Conservation (phyloP, 2,329 filamentous ascomycete genomes). For the Tricladium varicosporioides region DNA sequence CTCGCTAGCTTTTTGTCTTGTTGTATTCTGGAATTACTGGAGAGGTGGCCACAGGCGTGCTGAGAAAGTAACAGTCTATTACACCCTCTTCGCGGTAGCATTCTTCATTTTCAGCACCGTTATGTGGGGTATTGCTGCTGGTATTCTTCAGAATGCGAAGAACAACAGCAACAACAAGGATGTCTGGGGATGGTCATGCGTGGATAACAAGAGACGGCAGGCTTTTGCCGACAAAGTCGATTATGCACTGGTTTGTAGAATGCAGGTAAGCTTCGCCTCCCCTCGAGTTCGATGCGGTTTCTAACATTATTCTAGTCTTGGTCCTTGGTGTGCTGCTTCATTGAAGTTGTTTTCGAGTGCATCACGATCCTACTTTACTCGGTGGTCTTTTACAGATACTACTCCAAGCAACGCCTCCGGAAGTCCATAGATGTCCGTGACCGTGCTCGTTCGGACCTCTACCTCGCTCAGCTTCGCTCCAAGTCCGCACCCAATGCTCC, state of each 20-base stretch:
- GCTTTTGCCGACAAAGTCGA: conserved; percentile 79
- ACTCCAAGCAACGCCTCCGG: conserved; percentile 89
- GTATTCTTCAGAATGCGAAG: conserved; percentile 75
- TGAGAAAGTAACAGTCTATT: conserved; percentile 92
- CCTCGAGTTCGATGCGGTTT: not conserved
- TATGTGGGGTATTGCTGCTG: conserved; percentile 88
- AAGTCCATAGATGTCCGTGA: conserved; percentile 97
- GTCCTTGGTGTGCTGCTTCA: conserved; percentile 93
- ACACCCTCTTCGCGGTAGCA: conserved; percentile 87
- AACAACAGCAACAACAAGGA: conserved; percentile 76
- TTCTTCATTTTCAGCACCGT: conserved; percentile 93
- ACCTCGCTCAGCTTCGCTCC: conserved; percentile 78
- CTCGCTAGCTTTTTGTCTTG: conserved; percentile 74
- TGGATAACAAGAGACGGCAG: conserved; percentile 76
- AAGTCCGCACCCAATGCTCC: conserved; percentile 96
- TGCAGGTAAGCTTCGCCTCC: conserved; percentile 59
- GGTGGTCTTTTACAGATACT: conserved; percentile 95
- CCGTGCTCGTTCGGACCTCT: conserved; percentile 89
- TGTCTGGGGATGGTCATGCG: conserved; percentile 98
- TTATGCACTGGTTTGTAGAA: conserved; percentile 87
- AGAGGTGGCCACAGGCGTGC: conserved; percentile 83
- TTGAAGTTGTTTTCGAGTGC: conserved; percentile 90
- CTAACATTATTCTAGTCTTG: conserved; percentile 75
- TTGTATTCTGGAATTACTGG: conserved; percentile 83
- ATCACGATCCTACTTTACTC: conserved; percentile 91